Base-by-base conservation (phyloP, 2,329 filamentous ascomycete genomes). In the Xylariales sp. region DNA sequence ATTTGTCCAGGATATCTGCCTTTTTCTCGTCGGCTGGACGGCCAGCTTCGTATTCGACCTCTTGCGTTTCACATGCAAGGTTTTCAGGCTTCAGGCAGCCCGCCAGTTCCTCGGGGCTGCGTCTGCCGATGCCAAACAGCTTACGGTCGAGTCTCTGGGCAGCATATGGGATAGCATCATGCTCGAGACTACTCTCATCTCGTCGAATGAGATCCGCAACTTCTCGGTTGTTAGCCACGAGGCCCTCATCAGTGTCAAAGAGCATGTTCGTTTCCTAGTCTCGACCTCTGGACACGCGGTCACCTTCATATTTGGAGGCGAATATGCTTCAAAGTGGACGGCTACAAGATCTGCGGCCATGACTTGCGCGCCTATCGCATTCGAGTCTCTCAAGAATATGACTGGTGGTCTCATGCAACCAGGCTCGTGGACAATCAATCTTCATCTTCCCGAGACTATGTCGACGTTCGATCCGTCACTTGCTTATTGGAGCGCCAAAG, bases 171-270 rank as follows among this genome's bases (percentile, higher is more conserved):
- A 68, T 6, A 73, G 69, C 40, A 63, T 78, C 16, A 63, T 70
- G 34, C 66, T 69, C 33, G 70, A 81, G 24, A 61, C 74, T 20
- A 70, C 72, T 1, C 61, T 73, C 39, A 66, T 76, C 16, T 70
- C 73, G 1, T 55, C 63, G 4, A 69, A 77, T 2, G 85, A 89
- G 55, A 77, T 89, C 42, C 84, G 84, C 38, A 80, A 83, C 53
- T 90, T 90, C 53, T 90, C 86, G 0, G 81, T 84, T 32, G 69
- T 86, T 51, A 88, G 85, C 44, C 86, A 89, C 54, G 78, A 82
- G 44, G 82, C 86, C 7, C 65, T 89, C 24, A 66, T 79, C 29
- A 62, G 69, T 4, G 68, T 88, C 43, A 80, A 86, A 56, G 63
- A 63, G 22, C 66, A 76, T 22, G 60, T 83, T 21, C 55, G 59